Conservation (phyloP, 768 basidiomycete species). For the Austroboletus festivus region DNA sequence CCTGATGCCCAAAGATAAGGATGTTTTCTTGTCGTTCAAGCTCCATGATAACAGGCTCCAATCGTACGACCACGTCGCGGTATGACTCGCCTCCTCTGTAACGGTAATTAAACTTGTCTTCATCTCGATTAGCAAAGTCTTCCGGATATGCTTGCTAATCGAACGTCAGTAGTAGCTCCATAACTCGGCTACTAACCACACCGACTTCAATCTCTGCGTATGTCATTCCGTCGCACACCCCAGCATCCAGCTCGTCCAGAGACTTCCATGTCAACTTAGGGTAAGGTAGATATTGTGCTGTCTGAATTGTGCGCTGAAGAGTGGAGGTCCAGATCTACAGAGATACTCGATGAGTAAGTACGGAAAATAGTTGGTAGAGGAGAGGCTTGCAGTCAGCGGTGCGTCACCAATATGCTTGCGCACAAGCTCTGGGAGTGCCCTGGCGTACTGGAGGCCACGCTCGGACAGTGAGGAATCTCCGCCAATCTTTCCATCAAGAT, state of each 20-base stretch:
- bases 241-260: conserved; percentile 95
- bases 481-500: conserved; percentile 94
- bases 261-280: conserved; percentile 98
- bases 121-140: conserved; percentile 96
- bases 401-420: conserved; percentile 88
- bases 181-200: background rate
- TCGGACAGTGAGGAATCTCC: conserved; percentile 90
- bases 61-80: conserved; percentile 89
- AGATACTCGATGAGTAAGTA: background rate
- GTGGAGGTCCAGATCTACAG: conserved; percentile 99
- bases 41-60: conserved; percentile 99
- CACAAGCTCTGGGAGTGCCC: conserved; percentile 82
- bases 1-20: conserved; percentile 94
- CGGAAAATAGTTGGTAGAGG: background rate
- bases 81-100: conserved; percentile 98
- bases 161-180: background rate
- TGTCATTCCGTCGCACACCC: conserved; percentile 99
- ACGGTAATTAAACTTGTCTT: conserved; percentile 99
- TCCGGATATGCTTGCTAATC: conserved; percentile 88
- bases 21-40: conserved; percentile 97
- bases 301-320: conserved; percentile 87
- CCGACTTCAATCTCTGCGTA: conserved; percentile 96
- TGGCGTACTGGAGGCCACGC: conserved; percentile 81
- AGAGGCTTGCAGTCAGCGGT: conserved; percentile 65
- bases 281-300: conserved; percentile 76